Percentiles rank a stretch among this genome's conserved stretches.
Evolutionary conservation across 768 basidiomycete genomes (phyloP).

Genomic region (Dioszegia aurantiaca): DNA sequence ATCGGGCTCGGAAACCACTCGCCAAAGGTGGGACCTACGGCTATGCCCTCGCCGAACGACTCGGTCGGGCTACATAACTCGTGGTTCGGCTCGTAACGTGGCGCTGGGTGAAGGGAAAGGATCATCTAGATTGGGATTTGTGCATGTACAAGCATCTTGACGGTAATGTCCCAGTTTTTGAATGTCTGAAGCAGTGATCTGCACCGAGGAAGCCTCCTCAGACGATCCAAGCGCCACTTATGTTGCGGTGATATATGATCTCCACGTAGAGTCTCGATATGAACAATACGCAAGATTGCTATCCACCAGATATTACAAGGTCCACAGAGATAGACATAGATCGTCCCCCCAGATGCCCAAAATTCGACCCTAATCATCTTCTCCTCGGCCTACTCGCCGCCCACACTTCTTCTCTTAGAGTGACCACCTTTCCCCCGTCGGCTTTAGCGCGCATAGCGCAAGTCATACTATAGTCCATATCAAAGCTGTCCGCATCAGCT

Average conservation of each 20-base stretch:
- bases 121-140: background rate
- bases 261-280: too few species aligned
- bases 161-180: too few species aligned
- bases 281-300: background rate
- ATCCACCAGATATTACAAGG: background rate
- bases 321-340: background rate
- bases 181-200: too few species aligned
- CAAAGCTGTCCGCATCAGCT: constrained; percentile 29
- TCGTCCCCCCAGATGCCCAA: background rate
- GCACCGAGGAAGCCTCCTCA: too few species aligned
- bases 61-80: constrained; percentile 52
- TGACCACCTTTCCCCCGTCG: background rate
- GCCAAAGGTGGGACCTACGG: constrained; percentile 41
- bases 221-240: too few species aligned
- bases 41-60: constrained; percentile 45
- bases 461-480: constrained; percentile 32
- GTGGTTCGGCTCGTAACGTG: constrained; percentile 45
- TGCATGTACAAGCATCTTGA: too few species aligned
- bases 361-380: background rate
- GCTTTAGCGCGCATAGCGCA: constrained; percentile 18
- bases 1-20: constrained; percentile 52
- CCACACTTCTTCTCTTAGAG: constrained; percentile 7
- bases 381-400: constrained; percentile 2
- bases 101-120: background rate
- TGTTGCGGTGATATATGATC: too few species aligned